Evolutionary conservation across 1,139 yeast species (phyloP).

Genomic region (Chernovozyma sophiae-reginae): DNA sequence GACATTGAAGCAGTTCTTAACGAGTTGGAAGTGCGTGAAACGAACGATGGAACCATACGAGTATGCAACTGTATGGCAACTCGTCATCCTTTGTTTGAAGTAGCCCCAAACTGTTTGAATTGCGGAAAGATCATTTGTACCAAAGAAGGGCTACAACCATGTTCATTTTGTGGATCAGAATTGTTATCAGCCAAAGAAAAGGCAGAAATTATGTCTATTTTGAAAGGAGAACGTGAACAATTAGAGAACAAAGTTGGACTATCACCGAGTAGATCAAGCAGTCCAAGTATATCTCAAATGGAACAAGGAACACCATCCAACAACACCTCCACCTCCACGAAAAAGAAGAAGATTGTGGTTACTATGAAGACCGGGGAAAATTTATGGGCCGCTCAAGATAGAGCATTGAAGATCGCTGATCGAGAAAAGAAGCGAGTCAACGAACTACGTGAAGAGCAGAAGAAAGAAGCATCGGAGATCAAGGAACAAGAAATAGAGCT

Average conservation of each 20-base stretch:
- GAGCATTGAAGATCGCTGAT: slow-evolving; percentile 53
- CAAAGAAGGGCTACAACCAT: slow-evolving; percentile 87
- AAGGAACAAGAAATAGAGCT: slow-evolving; percentile 34
- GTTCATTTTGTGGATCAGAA: slow-evolving; percentile 75
- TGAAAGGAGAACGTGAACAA: slow-evolving; percentile 45
- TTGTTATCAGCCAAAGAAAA: slow-evolving; percentile 60
- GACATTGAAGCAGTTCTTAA: slow-evolving; percentile 49
- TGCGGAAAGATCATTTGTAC: slow-evolving; percentile 94
- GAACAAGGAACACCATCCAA: slow-evolving; percentile 15
- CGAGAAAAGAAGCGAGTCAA: slow-evolving; percentile 22
- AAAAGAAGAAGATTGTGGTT: slow-evolving; percentile 41
- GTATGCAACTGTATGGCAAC: slow-evolving; percentile 80
- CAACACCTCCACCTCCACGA: slow-evolving; percentile 17
- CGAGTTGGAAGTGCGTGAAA: slow-evolving; percentile 28
- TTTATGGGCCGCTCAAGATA: slow-evolving; percentile 65
- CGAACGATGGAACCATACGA: slow-evolving; percentile 13
- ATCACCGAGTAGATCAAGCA: slow-evolving; percentile 13
- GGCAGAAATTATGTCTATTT: slow-evolving; percentile 49
- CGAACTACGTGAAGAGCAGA: slow-evolving; percentile 15
- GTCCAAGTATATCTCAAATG: slow-evolving; percentile 6
- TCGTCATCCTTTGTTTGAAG: slow-evolving; percentile 80
- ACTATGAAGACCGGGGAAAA: slow-evolving; percentile 59
- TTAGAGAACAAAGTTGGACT: slow-evolving; percentile 7
- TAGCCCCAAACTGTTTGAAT: slow-evolving; percentile 88
- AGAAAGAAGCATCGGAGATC: slow-evolving; percentile 31